Evolutionary conservation across 306 rosid genomes (phyloP).

Genomic region (Fragaria nilgerrensis): DNA sequence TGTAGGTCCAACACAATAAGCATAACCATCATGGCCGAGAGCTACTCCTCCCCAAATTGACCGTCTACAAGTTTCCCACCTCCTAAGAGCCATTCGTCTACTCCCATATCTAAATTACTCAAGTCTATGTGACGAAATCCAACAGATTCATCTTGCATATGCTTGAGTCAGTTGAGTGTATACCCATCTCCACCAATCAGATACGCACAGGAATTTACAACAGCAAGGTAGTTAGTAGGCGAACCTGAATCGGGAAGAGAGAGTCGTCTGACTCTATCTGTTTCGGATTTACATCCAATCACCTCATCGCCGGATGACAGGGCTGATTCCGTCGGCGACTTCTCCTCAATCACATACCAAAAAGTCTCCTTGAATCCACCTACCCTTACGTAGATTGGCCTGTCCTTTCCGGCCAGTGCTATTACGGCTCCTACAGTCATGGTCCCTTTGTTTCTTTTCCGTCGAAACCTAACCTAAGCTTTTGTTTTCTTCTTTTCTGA

Average conservation of each 20-base stretch:
- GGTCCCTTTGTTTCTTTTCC: too few relatives aligned
- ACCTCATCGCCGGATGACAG: too few relatives aligned
- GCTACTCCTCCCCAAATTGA: neutral
- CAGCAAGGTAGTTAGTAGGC: neutral
- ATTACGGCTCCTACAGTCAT: too few relatives aligned
- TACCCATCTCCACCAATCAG: neutral
- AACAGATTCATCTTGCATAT: too few relatives aligned
- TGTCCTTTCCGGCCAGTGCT: too few relatives aligned
- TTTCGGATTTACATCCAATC: neutral
- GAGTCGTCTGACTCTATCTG: neutral
- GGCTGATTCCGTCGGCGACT: too few relatives aligned
- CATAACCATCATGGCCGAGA: neutral
- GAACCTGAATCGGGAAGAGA: neutral
- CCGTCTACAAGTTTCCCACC: neutral
- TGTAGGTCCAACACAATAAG: neutral
- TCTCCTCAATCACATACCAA: too few relatives aligned
- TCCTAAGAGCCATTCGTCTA: neutral
- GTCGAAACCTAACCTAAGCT: too few relatives aligned
- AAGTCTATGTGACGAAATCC: neutral
- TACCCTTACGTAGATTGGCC: too few relatives aligned
- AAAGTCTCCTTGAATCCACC: too few relatives aligned
- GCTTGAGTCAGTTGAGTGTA: too few relatives aligned
- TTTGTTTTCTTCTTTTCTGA: too few relatives aligned
- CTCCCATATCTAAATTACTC: neutral
- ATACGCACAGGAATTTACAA: neutral